Conservation (phyloP, 345 rosid genomes). For the Bruguiera sexangula region DNA sequence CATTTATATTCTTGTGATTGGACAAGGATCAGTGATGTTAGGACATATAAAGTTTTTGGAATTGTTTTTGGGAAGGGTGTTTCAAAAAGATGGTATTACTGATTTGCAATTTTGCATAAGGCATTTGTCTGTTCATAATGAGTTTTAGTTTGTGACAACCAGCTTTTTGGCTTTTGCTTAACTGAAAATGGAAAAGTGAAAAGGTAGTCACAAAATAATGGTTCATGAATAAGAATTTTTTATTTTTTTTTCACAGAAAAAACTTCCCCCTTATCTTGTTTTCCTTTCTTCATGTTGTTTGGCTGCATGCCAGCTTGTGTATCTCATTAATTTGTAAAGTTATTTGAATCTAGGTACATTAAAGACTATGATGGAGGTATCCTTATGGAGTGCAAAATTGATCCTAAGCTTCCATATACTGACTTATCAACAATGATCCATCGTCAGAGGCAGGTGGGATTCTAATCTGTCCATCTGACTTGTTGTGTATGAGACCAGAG, state of each 20-base stretch:
- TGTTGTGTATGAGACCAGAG: background rate
- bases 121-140: background rate
- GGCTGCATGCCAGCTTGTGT: background rate
- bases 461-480: background rate
- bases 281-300: conserved; percentile 1
- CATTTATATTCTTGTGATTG: background rate
- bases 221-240: background rate
- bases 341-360: conserved; percentile 51
- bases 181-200: background rate
- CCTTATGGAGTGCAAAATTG: conserved; percentile 98
- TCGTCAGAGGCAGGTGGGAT: conserved; percentile 75
- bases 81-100: background rate
- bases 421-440: conserved; percentile 90
- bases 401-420: conserved; percentile 94
- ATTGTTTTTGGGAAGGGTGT: background rate
- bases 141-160: background rate
- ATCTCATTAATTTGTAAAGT: conserved; percentile 4
- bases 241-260: background rate
- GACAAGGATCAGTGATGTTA: background rate
- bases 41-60: background rate
- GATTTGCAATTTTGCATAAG: background rate
- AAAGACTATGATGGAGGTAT: conserved; percentile 99
- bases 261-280: background rate
- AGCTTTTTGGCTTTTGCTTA: background rate
- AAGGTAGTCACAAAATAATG: background rate